Base-by-base conservation (phyloP, 2,329 filamentous ascomycete genomes). In the Ophiostoma montium region DNA sequence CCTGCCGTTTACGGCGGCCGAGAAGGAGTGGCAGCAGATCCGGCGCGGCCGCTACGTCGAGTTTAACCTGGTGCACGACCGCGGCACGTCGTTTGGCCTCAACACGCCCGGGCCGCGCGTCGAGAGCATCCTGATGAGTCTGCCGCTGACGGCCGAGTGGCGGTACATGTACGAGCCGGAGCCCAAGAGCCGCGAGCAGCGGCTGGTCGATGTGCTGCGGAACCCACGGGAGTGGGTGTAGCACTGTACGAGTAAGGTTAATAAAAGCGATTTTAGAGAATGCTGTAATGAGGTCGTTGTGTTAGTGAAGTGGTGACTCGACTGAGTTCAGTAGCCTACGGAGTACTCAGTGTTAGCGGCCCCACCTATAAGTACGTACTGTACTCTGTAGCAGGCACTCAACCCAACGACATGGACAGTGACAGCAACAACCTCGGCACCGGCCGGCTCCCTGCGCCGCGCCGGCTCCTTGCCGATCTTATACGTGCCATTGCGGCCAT, bases 21-120 rank as follows among this genome's bases (percentile, higher is more conserved):
- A 95, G 68, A 95, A 95, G 71, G 79, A 86, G 56, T 98, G 92
- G 92, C 92, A 98, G 69, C 92, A 96, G 70, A 73, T 98, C 54
- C 77, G 92, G 46, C 73, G 92, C 56, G 92, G 92, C n/a, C 76
- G 88, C 59, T 98, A 98, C 63, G 92, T 98, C 54, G 92, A 98
- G 67, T 98, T 98, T 67, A 98, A 98, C 67, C 75, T 98, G 35
- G 87, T 98, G 50, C 89, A 98, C 67, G 92, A 98, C 68, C 79
- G 92, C 23, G 92, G 92, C 3, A 98, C 92, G 2, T 82, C 85
- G 8, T 98, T 98, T 65, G 92, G 92, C 1, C 70, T 98, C 55
- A 92, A 92, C 61, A 95, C 90, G 0, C 92, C 92, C 0, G 87
- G 87, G 38, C 84, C 89, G 6, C 76, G 92, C 53, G 81, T 98